Percentiles rank a stretch among this genome's conserved stretches.
Conservation (phyloP, 805 yeast species). For the Kluyveromyces siamensis region DNA sequence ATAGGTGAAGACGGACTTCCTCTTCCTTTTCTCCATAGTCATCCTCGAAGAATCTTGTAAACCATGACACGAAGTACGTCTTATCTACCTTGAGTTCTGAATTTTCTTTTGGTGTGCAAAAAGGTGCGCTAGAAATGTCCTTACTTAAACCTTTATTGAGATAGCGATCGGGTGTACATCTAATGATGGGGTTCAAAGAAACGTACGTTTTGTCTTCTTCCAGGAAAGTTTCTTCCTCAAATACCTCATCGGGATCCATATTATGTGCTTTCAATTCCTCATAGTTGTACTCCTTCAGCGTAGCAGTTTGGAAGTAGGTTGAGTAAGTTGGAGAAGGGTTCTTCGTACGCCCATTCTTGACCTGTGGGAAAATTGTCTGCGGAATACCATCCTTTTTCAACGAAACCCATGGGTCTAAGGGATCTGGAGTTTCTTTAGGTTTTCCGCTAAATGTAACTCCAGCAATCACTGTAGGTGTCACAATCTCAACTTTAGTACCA, state of each 20-base stretch:
- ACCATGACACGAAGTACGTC: constrained; percentile 79
- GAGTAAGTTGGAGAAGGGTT: constrained; percentile 63
- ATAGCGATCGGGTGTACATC: constrained; percentile 79
- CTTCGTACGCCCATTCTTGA: constrained; percentile 62
- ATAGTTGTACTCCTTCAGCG: constrained; percentile 46
- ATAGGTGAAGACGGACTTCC: constrained; percentile 57
- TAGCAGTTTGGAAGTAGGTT: constrained; percentile 67
- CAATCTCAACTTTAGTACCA: constrained; percentile 45
- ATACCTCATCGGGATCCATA: constrained; percentile 51
- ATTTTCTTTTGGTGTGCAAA: constrained; percentile 71
- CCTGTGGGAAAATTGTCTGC: constrained; percentile 66
- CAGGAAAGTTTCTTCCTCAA: constrained; percentile 44
- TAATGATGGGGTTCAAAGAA: constrained; percentile 62
- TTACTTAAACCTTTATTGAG: constrained; percentile 54
- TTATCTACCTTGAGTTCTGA: constrained; percentile 45
- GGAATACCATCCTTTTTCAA: constrained; percentile 72
- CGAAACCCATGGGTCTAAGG: constrained; percentile 74
- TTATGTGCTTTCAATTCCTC: constrained; percentile 66
- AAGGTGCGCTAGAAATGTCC: constrained; percentile 56
- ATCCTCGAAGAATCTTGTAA: constrained; percentile 46
- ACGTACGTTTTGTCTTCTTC: constrained; percentile 72
- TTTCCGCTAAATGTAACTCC: constrained; percentile 45
- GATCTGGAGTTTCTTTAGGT: constrained; percentile 43
- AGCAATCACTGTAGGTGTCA: constrained; percentile 58
- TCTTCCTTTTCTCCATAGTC: constrained; percentile 35